Percentiles rank a stretch among this genome's conserved stretches.
Conservation (phyloP, 2,329 filamentous ascomycete species). For the Eurotiales sp. region DNA sequence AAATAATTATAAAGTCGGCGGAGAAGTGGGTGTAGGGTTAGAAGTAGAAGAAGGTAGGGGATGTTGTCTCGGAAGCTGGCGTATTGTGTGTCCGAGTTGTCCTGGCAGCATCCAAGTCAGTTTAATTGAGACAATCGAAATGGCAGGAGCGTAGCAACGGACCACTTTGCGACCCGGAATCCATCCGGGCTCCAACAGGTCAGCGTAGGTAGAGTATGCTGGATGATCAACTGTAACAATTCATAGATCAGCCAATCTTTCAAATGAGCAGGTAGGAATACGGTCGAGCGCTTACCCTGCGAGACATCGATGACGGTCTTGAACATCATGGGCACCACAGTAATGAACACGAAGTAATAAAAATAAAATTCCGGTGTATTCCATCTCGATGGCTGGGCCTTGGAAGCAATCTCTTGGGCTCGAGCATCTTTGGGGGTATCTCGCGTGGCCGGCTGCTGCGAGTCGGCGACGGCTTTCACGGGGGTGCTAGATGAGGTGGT, state of each 20-base stretch:
- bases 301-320: conserved; percentile 86
- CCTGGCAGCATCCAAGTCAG: conserved; percentile 47
- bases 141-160: conserved; percentile 57
- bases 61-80: conserved; percentile 79
- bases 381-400: conserved; percentile 69
- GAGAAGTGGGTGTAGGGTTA: conserved; percentile 74
- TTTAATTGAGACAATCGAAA: not conserved
- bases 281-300: conserved; percentile 54
- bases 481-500: conserved; percentile 67
- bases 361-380: conserved; percentile 78
- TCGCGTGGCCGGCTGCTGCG: conserved; percentile 33
- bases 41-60: conserved; percentile 69
- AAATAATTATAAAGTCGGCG: conserved; percentile 66
- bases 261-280: not conserved
- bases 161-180: conserved; percentile 87
- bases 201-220: conserved; percentile 70
- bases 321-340: conserved; percentile 79
- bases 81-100: conserved; percentile 89
- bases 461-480: conserved; percentile 57
- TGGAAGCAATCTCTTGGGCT: conserved; percentile 40
- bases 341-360: conserved; percentile 67
- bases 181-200: conserved; percentile 76
- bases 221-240: conserved; percentile 55
- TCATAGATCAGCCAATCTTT: not conserved
- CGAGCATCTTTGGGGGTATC: conserved; percentile 32